Evolutionary conservation across 2,329 filamentous ascomycete species (phyloP).

Genomic region (Sarocladiaceae sp.): DNA sequence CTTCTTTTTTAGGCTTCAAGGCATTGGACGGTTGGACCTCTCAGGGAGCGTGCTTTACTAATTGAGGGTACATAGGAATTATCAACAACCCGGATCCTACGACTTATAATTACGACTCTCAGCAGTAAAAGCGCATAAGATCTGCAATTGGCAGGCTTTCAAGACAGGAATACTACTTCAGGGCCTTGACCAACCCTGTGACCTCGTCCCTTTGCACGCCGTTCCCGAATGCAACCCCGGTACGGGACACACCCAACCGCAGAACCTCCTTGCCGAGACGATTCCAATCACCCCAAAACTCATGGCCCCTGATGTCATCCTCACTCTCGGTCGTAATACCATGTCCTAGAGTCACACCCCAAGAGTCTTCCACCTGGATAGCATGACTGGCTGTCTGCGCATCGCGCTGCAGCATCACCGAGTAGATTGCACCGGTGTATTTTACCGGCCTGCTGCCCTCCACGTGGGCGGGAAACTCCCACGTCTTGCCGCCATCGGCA

Average conservation of each 20-base stretch:
- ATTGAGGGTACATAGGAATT: too few relatives aligned
- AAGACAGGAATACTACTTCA: too few relatives aligned
- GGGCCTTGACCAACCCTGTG: constrained; percentile 33
- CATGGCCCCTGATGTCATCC: constrained; percentile 37
- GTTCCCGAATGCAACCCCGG: constrained; percentile 37
- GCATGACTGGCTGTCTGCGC: constrained; percentile 40
- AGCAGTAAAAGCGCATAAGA: too few relatives aligned
- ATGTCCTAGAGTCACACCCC: constrained; percentile 55
- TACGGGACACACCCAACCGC: constrained; percentile 24
- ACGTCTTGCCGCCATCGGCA: constrained; percentile 25
- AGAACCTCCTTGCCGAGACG: constrained; percentile 34
- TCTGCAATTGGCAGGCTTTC: too few relatives aligned
- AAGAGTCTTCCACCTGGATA: constrained; percentile 37
- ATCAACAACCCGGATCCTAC: too few relatives aligned
- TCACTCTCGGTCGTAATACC: constrained; percentile 31
- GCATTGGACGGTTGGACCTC: too few relatives aligned
- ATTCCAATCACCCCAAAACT: constrained; percentile 48
- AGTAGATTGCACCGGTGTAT: constrained; percentile 50
- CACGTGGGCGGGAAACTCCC: constrained; percentile 40
- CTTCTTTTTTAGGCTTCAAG: too few relatives aligned
- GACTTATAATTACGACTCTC: too few relatives aligned
- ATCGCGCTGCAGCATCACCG: constrained; percentile 46
- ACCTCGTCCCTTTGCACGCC: constrained; percentile 31
- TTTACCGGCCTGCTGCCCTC: constrained; percentile 21
- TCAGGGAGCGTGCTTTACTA: too few relatives aligned